phyloP scores from a whole-genome alignment of 2,329 filamentous ascomycete species.

The Davidsoniella neocaledoniae region DNA sequence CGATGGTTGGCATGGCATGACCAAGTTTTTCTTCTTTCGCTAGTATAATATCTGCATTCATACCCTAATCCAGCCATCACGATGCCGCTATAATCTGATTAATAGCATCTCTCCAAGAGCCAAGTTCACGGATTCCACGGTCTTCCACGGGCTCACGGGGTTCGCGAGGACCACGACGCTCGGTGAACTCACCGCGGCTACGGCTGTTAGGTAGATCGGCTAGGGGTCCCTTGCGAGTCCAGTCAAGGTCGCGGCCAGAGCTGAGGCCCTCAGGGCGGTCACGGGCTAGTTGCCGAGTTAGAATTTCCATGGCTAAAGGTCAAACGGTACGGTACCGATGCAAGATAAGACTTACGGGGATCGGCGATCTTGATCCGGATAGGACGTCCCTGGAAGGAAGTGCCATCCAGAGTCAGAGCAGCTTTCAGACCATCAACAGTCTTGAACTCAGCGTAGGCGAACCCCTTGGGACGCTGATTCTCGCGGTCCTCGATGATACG shows the following conservation, averaged over 20 bases:
- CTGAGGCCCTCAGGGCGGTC: slow-evolving; percentile 29
- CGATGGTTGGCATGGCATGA: no score
- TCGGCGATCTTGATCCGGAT: slow-evolving; percentile 93
- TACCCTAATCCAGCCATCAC: no score
- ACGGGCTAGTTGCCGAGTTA: slow-evolving; percentile 1
- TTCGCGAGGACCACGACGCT: slow-evolving; percentile 46
- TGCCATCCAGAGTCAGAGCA: slow-evolving; percentile 68
- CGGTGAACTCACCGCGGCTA: slow-evolving; percentile 38
- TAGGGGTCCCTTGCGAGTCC: slow-evolving; percentile 84
- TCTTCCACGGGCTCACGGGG: slow-evolving; percentile 44
- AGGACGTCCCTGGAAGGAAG: slow-evolving; percentile 70
- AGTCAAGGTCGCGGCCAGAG: slow-evolving; percentile 65
- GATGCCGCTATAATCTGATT: no score
- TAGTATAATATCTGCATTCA: no score
- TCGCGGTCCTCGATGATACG: slow-evolving; percentile 95
- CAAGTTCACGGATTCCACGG: slow-evolving; percentile 62
- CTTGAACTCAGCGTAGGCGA: slow-evolving; percentile 91
- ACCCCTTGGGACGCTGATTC: slow-evolving; percentile 87
- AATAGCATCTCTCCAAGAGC: no score
- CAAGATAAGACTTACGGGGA: slow-evolving; percentile 53
- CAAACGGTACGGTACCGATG: no score
- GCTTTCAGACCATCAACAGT: slow-evolving; percentile 79
- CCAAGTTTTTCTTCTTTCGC: no score
- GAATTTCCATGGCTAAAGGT: no score
- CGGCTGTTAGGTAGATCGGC: slow-evolving; percentile 46